Evolutionary conservation across 768 basidiomycete genomes (phyloP).

Genomic region (Candolleomyces aberdarensis): DNA sequence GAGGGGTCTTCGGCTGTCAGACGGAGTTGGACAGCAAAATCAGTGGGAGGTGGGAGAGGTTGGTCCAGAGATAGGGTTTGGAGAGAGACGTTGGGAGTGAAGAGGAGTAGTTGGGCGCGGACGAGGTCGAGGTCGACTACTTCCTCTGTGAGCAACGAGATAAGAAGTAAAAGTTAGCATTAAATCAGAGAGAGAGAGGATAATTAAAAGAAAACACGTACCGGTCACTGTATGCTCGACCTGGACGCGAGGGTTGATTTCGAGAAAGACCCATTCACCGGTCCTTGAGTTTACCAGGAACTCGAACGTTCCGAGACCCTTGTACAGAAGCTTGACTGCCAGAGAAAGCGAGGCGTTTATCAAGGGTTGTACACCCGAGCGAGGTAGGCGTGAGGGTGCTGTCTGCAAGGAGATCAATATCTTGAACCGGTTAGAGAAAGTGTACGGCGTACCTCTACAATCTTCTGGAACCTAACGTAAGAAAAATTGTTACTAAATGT

Average conservation of each 20-base stretch:
- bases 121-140: slow-evolving; percentile 88
- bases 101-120: slow-evolving; percentile 86
- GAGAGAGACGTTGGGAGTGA: slow-evolving; percentile 63
- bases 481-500: background rate
- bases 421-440: too few species aligned
- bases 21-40: slow-evolving; percentile 83
- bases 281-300: slow-evolving; percentile 75
- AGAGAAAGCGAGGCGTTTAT: slow-evolving; percentile 75
- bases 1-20: slow-evolving; percentile 87
- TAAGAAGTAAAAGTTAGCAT: too few species aligned
- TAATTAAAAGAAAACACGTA: slow-evolving; percentile 31
- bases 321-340: slow-evolving; percentile 71
- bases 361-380: slow-evolving; percentile 65
- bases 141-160: slow-evolving; percentile 73
- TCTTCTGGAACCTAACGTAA: slow-evolving; percentile 60
- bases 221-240: slow-evolving; percentile 93
- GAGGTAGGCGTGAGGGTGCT: slow-evolving; percentile 78
- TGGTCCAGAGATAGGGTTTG: slow-evolving; percentile 67
- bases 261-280: slow-evolving; percentile 83
- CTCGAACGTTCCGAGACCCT: slow-evolving; percentile 87
- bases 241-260: slow-evolving; percentile 90
- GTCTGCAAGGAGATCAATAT: slow-evolving; percentile 14
- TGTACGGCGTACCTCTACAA: slow-evolving; percentile 68
- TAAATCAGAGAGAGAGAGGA: too few species aligned
- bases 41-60: slow-evolving; percentile 65